Conservation (phyloP, 2,329 filamentous ascomycete species). For the Fusarium compactum region DNA sequence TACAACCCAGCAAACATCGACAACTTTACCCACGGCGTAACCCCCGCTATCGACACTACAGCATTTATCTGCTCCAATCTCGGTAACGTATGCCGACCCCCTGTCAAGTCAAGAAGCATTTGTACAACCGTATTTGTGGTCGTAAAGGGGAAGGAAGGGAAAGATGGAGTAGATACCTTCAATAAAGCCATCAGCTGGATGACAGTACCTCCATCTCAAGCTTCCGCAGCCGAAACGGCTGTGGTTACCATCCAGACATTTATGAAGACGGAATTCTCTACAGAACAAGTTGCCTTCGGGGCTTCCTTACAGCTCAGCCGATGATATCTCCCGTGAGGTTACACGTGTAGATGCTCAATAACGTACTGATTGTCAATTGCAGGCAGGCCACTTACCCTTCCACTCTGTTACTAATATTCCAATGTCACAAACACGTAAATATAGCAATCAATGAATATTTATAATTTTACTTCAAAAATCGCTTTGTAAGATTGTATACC, state of each 20-base stretch:
- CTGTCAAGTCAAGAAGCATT: not conserved
- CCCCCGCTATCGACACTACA: not conserved
- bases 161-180: not conserved
- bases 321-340: no score
- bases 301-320: no score
- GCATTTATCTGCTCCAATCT: not conserved
- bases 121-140: not conserved
- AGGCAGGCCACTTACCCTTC: no score
- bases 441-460: no score
- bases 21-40: not conserved
- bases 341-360: no score
- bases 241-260: no score
- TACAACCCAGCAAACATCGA: not conserved
- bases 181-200: not conserved
- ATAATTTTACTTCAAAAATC: no score
- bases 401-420: no score
- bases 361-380: no score
- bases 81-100: not conserved
- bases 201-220: not conserved
- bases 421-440: no score
- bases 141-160: not conserved
- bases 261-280: not conserved
- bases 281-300: not conserved
- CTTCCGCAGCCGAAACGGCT: not conserved
- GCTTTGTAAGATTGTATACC: no score